Conservation (phyloP, 2,329 filamentous ascomycete species). For the Venturia carpophila region DNA sequence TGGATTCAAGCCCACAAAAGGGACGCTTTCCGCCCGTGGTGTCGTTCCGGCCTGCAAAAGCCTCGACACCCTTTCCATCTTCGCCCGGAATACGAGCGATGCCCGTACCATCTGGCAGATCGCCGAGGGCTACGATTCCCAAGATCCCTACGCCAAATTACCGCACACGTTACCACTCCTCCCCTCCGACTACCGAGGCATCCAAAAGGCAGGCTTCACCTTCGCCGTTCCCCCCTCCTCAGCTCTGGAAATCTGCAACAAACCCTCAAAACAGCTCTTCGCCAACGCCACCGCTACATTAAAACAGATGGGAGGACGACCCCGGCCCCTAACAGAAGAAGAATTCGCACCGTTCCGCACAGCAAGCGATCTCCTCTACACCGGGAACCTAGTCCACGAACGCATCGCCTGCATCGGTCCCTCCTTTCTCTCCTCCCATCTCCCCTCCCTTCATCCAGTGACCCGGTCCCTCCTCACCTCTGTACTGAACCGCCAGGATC, state of each 20-base stretch:
- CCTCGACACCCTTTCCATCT: slow-evolving; percentile 47
- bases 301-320: background rate
- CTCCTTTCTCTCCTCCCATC: background rate
- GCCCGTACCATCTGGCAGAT: slow-evolving; percentile 39
- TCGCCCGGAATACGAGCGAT: slow-evolving; percentile 40
- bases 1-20: slow-evolving; percentile 39
- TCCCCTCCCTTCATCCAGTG: background rate
- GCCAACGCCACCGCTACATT: background rate
- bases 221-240: slow-evolving; percentile 37
- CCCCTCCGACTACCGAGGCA: slow-evolving; percentile 21
- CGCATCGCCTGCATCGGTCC: slow-evolving; percentile 32
- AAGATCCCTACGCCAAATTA: slow-evolving; percentile 39
- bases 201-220: slow-evolving; percentile 29
- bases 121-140: slow-evolving; percentile 38
- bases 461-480: background rate
- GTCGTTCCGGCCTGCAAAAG: slow-evolving; percentile 45
- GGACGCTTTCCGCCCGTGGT: slow-evolving; percentile 39
- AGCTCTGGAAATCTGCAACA: slow-evolving; percentile 33
- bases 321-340: slow-evolving; percentile 35
- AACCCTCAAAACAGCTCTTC: slow-evolving; percentile 31
- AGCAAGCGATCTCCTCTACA: slow-evolving; percentile 37
- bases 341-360: slow-evolving; percentile 20
- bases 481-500: no score
- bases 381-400: slow-evolving; percentile 46
- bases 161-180: slow-evolving; percentile 24